Percentiles rank a stretch among this genome's conserved stretches.
Evolutionary conservation across 495 filamentous ascomycete genomes (phyloP).

Genomic region (Penicillium crystallinum): DNA sequence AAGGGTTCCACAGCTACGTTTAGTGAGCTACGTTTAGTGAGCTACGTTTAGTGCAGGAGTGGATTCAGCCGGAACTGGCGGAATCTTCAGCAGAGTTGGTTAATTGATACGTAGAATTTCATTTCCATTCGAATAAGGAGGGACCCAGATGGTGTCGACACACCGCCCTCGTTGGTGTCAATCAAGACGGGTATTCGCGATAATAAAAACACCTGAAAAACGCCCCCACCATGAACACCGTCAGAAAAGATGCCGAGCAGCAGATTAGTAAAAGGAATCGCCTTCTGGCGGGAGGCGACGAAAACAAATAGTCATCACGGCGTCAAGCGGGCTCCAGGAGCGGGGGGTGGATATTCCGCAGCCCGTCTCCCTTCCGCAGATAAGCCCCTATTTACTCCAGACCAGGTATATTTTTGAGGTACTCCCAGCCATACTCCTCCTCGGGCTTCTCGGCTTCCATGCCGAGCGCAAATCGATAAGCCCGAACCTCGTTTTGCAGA

Average conservation of each 20-base stretch:
- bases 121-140: neutral
- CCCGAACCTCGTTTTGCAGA: constrained; percentile 52
- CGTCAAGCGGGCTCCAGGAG: constrained; percentile 4
- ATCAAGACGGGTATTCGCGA: constrained; percentile 8
- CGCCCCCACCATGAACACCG: neutral
- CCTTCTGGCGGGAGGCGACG: constrained; percentile 3
- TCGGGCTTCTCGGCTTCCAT: constrained; percentile 50
- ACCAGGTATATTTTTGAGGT: constrained; percentile 42
- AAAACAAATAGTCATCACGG: constrained; percentile 10
- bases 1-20: no score
- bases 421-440: constrained; percentile 51
- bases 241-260: neutral
- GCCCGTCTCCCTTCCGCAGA: neutral
- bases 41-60: neutral
- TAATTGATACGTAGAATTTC: neutral
- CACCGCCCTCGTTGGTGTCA: neutral
- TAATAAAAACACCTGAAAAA: constrained; percentile 5
- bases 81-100: neutral
- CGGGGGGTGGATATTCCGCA: neutral
- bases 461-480: constrained; percentile 47
- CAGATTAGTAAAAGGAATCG: neutral
- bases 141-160: neutral
- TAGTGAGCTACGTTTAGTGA: no score
- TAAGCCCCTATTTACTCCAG: constrained; percentile 23
- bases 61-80: neutral